Percentiles rank a stretch among this genome's conserved stretches.
phyloP scores from a whole-genome alignment of 1,284 basidiomycete species.

The Porodaedalea pini region DNA sequence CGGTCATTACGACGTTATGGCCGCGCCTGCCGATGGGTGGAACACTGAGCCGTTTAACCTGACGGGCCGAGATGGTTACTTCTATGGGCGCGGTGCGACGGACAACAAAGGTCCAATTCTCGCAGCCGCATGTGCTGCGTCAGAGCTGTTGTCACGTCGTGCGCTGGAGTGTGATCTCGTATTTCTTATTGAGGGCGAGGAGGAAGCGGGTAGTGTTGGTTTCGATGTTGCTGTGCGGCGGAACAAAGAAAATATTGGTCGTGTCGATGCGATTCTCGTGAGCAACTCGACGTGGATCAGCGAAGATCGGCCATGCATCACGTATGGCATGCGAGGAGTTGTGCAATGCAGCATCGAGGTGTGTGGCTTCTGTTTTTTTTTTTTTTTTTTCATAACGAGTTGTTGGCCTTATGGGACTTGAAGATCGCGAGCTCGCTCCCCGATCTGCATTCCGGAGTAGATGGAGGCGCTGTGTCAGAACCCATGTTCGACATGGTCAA shows the following conservation, averaged over 20 bases:
- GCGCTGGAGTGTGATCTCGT: conserved; percentile 85
- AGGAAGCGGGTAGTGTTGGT: conserved; percentile 87
- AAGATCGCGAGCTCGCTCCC: conserved; percentile 66
- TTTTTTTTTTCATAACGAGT: background rate
- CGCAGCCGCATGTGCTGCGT: conserved; percentile 86
- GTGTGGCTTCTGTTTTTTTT: no score
- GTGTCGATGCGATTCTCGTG: conserved; percentile 83
- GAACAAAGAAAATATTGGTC: conserved; percentile 78
- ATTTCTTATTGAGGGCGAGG: conserved; percentile 93
- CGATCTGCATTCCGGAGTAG: conserved; percentile 88
- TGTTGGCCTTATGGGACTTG: background rate
- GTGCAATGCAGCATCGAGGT: conserved; percentile 79
- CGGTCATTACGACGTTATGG: conserved; percentile 94
- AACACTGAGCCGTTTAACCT: conserved; percentile 82
- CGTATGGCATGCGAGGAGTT: conserved; percentile 92
- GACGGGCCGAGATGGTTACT: conserved; percentile 84
- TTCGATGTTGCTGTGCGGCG: conserved; percentile 74
- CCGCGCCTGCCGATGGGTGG: conserved; percentile 76
- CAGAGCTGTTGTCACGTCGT: conserved; percentile 69
- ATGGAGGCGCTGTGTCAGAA: conserved; percentile 84
- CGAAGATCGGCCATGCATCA: conserved; percentile 92
- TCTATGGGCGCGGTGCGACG: conserved; percentile 90
- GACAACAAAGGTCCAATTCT: conserved; percentile 95
- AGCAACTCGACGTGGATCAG: conserved; percentile 98
- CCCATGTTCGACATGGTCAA: conserved; percentile 93